A percentile compares a stretch with the other conserved stretches of the same genome.
These are phyloP conservation scores for Neopestalotiopsis sp. DNA, from an alignment of 2,329 filamentous ascomycete genomes.

Conservation along the genomic window DNA sequence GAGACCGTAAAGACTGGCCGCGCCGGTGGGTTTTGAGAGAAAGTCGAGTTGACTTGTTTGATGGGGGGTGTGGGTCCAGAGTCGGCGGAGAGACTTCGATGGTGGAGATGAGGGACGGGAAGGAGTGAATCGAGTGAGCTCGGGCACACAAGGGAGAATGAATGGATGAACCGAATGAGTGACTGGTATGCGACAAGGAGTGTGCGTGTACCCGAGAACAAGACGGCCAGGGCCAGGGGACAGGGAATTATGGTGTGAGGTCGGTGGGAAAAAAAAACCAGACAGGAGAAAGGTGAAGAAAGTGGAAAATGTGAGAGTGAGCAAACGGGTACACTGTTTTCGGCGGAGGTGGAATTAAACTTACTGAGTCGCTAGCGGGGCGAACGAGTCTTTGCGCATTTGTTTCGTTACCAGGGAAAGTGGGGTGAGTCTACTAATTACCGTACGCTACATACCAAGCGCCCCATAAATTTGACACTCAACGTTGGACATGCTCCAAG, in stretches of 20 bases:
- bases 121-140: constrained; percentile 24
- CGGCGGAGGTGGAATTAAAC: constrained; percentile 15
- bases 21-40: constrained; percentile 5
- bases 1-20: constrained; percentile 21
- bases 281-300: neutral
- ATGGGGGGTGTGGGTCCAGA: constrained; percentile 16
- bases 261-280: neutral
- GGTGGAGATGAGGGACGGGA: constrained; percentile 22
- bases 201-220: constrained; percentile 14
- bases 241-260: constrained; percentile 10
- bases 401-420: constrained; percentile 3
- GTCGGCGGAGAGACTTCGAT: neutral
- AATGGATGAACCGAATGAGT: constrained; percentile 6
- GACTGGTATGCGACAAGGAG: constrained; percentile 2
- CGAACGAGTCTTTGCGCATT: neutral
- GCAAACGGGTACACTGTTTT: constrained; percentile 8
- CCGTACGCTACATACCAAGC: neutral
- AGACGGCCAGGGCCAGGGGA: constrained; percentile 9
- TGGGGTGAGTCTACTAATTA: constrained; percentile 13
- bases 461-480: neutral
- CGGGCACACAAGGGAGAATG: neutral
- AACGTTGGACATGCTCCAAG: neutral
- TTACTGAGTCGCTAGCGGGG: constrained; percentile 11
- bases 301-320: constrained; percentile 11
- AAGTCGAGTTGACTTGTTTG: constrained; percentile 16